phyloP scores from a whole-genome alignment of 2,329 filamentous ascomycete species.

The Exophiala sp. region DNA sequence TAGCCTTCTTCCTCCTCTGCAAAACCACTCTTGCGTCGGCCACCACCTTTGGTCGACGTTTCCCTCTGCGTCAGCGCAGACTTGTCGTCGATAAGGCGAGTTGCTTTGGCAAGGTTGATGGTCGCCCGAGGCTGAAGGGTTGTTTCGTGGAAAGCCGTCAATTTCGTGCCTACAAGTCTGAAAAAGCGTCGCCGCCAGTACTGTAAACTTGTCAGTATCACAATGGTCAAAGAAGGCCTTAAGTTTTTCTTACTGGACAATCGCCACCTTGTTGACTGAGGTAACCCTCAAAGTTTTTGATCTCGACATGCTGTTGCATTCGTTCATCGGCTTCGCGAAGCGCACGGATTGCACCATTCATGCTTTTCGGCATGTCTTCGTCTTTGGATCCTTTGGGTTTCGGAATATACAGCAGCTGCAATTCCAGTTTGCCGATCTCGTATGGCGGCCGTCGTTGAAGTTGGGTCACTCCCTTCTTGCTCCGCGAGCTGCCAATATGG shows the following conservation, averaged over 20 bases:
- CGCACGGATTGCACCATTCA: slow-evolving; percentile 93
- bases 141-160: slow-evolving; percentile 94
- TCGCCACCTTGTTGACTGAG: slow-evolving; percentile 96
- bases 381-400: slow-evolving; percentile 82
- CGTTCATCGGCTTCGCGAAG: slow-evolving; percentile 83
- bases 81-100: slow-evolving; percentile 89
- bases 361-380: slow-evolving; percentile 98
- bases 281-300: slow-evolving; percentile 68
- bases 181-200: slow-evolving; percentile 99
- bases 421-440: slow-evolving; percentile 87
- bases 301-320: slow-evolving; percentile 41
- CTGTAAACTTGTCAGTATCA: slow-evolving; percentile 43
- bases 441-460: slow-evolving; percentile 85
- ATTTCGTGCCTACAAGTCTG: slow-evolving; percentile 82
- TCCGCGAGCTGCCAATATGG: slow-evolving; percentile 81
- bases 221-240: too few relatives aligned
- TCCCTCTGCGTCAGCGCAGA: slow-evolving; percentile 79
- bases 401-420: slow-evolving; percentile 92
- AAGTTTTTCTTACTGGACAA: slow-evolving; percentile 73
- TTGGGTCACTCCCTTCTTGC: slow-evolving; percentile 74
- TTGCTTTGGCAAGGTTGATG: slow-evolving; percentile 92
- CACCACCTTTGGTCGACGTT: slow-evolving; percentile 69
- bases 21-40: slow-evolving; percentile 87
- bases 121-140: slow-evolving; percentile 93
- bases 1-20: slow-evolving; percentile 98